Conservation (phyloP, 257 asterid species). For the Ajuga chamaepitys region DNA sequence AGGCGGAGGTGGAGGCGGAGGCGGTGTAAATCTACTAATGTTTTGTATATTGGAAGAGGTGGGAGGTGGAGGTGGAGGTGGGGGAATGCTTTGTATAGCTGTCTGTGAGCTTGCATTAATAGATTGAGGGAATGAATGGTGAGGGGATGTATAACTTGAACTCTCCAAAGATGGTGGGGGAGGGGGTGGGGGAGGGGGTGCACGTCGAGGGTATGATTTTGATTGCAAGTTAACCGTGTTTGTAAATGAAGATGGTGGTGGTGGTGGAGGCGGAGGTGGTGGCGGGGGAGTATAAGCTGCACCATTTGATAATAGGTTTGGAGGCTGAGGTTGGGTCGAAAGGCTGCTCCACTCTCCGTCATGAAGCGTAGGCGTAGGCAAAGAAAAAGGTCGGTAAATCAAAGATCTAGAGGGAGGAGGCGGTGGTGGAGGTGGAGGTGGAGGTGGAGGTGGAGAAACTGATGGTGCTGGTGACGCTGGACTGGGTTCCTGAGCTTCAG, state of each 20-base stretch:
- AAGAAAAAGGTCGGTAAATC: conserved; percentile 7
- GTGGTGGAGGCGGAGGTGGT: conserved; percentile 23
- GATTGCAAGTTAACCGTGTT: conserved; percentile 20
- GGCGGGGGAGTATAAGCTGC: conserved; percentile 8
- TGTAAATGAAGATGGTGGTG: conserved; percentile 2
- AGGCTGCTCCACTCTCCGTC: conserved; percentile 5
- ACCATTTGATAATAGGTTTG: conserved; percentile 1
- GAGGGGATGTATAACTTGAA: conserved; percentile 5
- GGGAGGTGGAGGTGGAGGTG: conserved; percentile 25
- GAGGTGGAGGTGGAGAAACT: conserved; percentile 18
- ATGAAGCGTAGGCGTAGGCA: conserved; percentile 8
- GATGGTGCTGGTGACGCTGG: conserved; percentile 24
- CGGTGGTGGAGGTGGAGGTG: conserved; percentile 25
- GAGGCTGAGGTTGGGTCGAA: conserved; percentile 4
- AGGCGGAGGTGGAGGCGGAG: conserved; percentile 42
- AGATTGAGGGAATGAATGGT: conserved; percentile 3
- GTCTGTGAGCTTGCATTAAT: conserved; percentile 18
- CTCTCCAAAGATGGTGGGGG: conserved; percentile 23
- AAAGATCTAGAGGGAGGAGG: conserved; percentile 21
- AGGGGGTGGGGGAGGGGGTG: conserved; percentile 28
- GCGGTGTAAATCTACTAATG: conserved; percentile 27
- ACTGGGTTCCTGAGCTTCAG: conserved; percentile 31
- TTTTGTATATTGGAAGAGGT: conserved; percentile 21
- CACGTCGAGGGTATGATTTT: conserved; percentile 18
- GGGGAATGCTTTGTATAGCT: conserved; percentile 12